A percentile compares a stretch with the other conserved stretches of the same genome.
Evolutionary conservation across 2,329 filamentous ascomycete species (phyloP).

Genomic region (Colletotrichum spaethianum): DNA sequence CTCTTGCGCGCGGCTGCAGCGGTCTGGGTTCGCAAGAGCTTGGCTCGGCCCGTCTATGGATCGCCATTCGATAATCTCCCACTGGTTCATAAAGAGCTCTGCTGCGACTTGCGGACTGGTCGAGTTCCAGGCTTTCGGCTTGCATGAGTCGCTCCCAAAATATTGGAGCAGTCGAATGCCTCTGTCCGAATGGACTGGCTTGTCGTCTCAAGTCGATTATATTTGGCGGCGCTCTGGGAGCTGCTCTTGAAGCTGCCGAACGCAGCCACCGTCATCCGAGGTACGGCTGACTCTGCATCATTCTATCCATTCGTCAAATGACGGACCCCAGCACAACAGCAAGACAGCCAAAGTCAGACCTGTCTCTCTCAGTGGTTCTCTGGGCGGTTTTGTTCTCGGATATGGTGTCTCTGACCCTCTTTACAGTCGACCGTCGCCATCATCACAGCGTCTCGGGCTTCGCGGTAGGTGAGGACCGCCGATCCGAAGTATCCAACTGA

Average conservation of each 20-base stretch:
- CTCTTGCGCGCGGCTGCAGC: background rate
- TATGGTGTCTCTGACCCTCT: constrained; percentile 14
- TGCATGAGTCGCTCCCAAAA: constrained; percentile 20
- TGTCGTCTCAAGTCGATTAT: constrained; percentile 18
- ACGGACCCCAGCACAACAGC: constrained; percentile 8
- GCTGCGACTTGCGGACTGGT: background rate
- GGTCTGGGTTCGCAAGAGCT: background rate
- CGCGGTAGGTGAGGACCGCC: constrained; percentile 22
- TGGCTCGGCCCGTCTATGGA: background rate
- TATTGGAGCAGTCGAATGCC: constrained; percentile 12
- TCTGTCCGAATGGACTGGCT: background rate
- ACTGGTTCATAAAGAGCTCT: background rate
- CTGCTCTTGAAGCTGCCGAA: background rate
- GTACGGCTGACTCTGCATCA: constrained; percentile 12
- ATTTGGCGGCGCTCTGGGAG: constrained; percentile 5
- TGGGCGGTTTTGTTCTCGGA: background rate
- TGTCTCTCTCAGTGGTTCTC: background rate
- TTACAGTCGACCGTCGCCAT: constrained; percentile 4
- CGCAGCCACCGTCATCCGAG: constrained; percentile 23
- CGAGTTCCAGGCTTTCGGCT: background rate
- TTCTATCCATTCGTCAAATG: constrained; percentile 6
- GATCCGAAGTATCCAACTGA: constrained; percentile 11
- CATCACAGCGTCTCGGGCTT: constrained; percentile 17
- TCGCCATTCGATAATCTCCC: background rate
- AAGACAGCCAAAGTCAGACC: background rate